Percentiles rank a stretch among this genome's conserved stretches.
phyloP scores from a whole-genome alignment of 805 yeast genomes.

The Candida stauntonica region DNA sequence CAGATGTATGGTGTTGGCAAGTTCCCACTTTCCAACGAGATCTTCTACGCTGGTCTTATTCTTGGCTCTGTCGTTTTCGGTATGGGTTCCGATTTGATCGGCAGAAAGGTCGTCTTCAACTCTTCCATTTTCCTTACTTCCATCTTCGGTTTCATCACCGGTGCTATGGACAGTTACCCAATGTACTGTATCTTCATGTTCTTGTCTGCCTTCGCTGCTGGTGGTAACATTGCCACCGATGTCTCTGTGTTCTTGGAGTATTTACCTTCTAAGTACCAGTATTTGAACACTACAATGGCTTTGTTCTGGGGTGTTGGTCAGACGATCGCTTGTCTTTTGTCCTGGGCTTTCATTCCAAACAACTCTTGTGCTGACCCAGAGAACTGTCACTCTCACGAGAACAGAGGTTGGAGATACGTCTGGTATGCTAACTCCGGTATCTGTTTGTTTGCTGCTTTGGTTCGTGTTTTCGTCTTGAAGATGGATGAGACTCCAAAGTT shows the following conservation, averaged over 20 bases:
- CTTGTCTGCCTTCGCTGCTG: conserved; percentile 40
- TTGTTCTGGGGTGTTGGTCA: conserved; percentile 59
- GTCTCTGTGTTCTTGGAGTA: conserved; percentile 48
- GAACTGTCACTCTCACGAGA: conserved; percentile 40
- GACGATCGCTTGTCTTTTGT: conserved; percentile 42
- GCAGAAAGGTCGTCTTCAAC: conserved; percentile 48
- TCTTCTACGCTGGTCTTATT: conserved; percentile 45
- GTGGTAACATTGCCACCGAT: conserved; percentile 52
- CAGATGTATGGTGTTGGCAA: conserved; percentile 36
- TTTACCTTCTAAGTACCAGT: conserved; percentile 46
- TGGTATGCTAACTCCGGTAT: conserved; percentile 50
- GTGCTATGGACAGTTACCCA: conserved; percentile 43
- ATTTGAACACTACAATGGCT: conserved; percentile 45
- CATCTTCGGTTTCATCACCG: conserved; percentile 44
- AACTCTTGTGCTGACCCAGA: conserved; percentile 39
- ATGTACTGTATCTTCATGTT: conserved; percentile 45
- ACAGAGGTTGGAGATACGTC: conserved; percentile 58
- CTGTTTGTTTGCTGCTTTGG: conserved; percentile 42
- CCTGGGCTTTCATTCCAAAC: conserved; percentile 51
- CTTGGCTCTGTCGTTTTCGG: conserved; percentile 49
- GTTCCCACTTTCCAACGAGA: conserved; percentile 41
- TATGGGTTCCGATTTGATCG: conserved; percentile 45
- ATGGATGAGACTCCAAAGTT: conserved; percentile 53
- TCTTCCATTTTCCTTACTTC: conserved; percentile 41
- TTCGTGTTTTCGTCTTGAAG: conserved; percentile 39